These are phyloP conservation scores for Naganishia randhawae DNA, from an alignment of 768 basidiomycete species.

Conservation along the genomic window DNA sequence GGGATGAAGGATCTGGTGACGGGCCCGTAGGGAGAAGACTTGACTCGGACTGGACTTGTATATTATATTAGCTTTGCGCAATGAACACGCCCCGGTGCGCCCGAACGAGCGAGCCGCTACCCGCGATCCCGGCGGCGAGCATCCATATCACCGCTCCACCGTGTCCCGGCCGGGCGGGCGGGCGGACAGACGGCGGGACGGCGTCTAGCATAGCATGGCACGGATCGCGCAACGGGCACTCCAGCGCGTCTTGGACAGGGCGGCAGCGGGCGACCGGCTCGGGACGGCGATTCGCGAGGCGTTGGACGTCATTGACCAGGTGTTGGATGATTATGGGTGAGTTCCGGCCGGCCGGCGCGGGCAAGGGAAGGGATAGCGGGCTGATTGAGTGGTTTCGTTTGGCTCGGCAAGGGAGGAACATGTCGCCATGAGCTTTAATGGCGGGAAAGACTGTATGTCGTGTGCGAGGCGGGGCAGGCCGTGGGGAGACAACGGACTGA, in stretches of 20 bases:
- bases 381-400: neutral
- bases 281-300: constrained; percentile 63
- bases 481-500: neutral
- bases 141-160: neutral
- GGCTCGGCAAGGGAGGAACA: constrained; percentile 57
- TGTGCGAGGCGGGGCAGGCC: neutral
- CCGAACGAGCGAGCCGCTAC: neutral
- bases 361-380: neutral
- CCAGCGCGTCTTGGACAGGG: constrained; percentile 35
- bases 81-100: neutral
- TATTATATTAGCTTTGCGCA: too few species aligned
- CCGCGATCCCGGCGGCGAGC: neutral
- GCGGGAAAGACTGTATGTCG: constrained; percentile 86
- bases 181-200: neutral
- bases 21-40: constrained; percentile 1
- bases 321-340: constrained; percentile 75
- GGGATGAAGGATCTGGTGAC: constrained; percentile 12
- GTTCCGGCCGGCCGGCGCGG: constrained; percentile 47
- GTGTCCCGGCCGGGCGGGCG: neutral
- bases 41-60: too few species aligned
- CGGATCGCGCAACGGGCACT: constrained; percentile 29
- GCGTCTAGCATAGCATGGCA: neutral
- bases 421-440: constrained; percentile 90
- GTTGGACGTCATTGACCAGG: constrained; percentile 71
- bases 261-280: constrained; percentile 30